A percentile compares a stretch with the other conserved stretches of the same genome.
Evolutionary conservation across 108 stramenopile species (phyloP).

Genomic region (Conticribra guillardii): DNA sequence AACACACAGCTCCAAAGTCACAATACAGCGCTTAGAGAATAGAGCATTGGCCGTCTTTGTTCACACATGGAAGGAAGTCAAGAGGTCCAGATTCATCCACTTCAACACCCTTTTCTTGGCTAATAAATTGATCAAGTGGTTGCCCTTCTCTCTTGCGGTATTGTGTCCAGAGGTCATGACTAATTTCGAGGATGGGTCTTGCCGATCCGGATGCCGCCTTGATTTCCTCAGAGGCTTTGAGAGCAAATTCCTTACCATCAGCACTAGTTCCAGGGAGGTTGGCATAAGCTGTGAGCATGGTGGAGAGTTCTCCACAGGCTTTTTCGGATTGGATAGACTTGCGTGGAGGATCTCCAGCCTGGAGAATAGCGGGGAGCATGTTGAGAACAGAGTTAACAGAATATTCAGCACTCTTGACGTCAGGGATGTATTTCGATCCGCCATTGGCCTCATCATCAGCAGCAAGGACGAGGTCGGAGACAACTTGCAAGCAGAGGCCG

Average conservation of each 20-base stretch:
- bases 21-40: conserved; percentile 25
- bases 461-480: conserved; percentile 89
- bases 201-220: conserved; percentile 69
- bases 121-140: conserved; percentile 88
- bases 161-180: conserved; percentile 90
- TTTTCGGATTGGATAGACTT: conserved; percentile 87
- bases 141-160: conserved; percentile 93
- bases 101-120: conserved; percentile 85
- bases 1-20: not conserved
- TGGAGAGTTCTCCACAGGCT: conserved; percentile 79
- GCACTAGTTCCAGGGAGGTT: conserved; percentile 81
- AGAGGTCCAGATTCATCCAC: conserved; percentile 90
- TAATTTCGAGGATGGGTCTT: conserved; percentile 85
- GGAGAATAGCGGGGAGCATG: conserved; percentile 87
- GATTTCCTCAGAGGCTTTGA: conserved; percentile 75
- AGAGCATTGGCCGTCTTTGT: conserved; percentile 36
- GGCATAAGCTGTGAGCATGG: conserved; percentile 83
- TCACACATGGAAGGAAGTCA: conserved; percentile 89
- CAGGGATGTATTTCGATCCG: conserved; percentile 90
- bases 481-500: conserved; percentile 84
- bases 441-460: conserved; percentile 90
- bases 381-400: conserved; percentile 78
- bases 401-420: conserved; percentile 88
- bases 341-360: conserved; percentile 80
- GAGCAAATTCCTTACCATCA: conserved; percentile 74